phyloP scores from a whole-genome alignment of 2,329 filamentous ascomycete species.

The Colletotrichum sp. region DNA sequence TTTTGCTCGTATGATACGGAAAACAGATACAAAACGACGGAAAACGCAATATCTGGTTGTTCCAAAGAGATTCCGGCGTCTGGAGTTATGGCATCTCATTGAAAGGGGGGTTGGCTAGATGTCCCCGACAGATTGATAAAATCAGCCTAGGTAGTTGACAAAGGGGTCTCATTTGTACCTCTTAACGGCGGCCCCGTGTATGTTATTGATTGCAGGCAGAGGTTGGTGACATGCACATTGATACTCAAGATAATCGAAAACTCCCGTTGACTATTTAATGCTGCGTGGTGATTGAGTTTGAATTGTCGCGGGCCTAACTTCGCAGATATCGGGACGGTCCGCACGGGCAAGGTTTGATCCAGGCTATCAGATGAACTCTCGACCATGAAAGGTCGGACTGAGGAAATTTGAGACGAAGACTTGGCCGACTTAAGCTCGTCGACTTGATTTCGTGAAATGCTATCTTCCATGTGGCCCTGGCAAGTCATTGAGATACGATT shows the following conservation, averaged over 20 bases:
- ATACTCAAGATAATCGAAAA: neutral
- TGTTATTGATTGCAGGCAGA: too few species aligned
- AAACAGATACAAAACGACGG: neutral
- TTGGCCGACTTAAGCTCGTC: accelerated
- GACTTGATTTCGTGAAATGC: neutral
- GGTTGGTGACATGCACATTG: too few species aligned
- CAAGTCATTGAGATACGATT: neutral
- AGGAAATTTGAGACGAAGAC: neutral
- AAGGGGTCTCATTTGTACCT: neutral
- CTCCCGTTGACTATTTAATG: neutral
- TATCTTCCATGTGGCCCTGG: neutral
- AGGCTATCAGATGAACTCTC: neutral
- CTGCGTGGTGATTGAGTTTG: neutral
- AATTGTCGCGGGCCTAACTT: accelerated
- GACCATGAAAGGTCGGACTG: neutral
- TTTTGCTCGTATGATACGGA: neutral
- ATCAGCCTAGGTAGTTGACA: neutral
- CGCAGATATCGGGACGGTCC: neutral
- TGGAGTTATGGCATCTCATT: neutral
- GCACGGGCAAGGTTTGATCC: neutral
- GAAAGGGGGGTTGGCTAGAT: neutral
- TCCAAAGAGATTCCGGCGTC: neutral
- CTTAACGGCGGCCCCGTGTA: too few species aligned
- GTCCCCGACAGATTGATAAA: neutral
- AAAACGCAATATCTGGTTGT: accelerated